Base-by-base conservation (phyloP, 768 basidiomycete genomes). In the Mycena kentingensis region DNA sequence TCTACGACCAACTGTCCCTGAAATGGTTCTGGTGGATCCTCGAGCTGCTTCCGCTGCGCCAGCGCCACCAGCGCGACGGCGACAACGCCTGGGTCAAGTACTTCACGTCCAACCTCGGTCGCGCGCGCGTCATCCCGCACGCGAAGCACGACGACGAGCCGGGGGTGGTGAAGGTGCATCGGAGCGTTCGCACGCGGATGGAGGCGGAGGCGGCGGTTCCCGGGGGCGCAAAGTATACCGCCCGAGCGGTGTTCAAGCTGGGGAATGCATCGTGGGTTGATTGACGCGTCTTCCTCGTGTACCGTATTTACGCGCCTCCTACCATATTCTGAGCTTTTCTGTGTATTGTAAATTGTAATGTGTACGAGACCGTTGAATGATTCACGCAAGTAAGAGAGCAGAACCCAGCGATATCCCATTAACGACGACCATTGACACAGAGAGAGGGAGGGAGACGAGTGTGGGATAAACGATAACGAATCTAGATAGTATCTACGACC, bases 1-100 rank as follows among this genome's bases (percentile, higher is more conserved):
- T 72, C 8, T 79, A 78, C 56, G 83, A 85, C 59, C 72, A 81
- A 57, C 74, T 85, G n/a, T 35, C 45, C n/a, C 19, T 72, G 12
- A 52, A 65, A 24, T 64, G 49, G 58, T 51, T 25, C 13, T 85
- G 84, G 84, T 85, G 83, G 58, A 35, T 59, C 15, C 58, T 59
- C 42, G 58, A 59, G 44, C 26, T 60, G 24, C 31, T 51, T 25
- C 58, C 54, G 26, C 7, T 59, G 21, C 54, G 49, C 42, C 58
- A 58, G 27, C 54, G 54, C 3, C 54, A 51, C 31, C 62, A 65
- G 46, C 35, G 44, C 16, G 47, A n/a, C n/a, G n/a, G 53, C 19
- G 53, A 63, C 38, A 53, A 58, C 36, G 28, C 44, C 2, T 63
- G 58, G 62, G 44, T 36, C 1, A 28, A 27, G 24, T 45, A 44